Evolutionary conservation across 1,139 yeast genomes (phyloP), one percentile per base, ranked within the genome.

Genomic region (Pneumocystis sp.): DNA sequence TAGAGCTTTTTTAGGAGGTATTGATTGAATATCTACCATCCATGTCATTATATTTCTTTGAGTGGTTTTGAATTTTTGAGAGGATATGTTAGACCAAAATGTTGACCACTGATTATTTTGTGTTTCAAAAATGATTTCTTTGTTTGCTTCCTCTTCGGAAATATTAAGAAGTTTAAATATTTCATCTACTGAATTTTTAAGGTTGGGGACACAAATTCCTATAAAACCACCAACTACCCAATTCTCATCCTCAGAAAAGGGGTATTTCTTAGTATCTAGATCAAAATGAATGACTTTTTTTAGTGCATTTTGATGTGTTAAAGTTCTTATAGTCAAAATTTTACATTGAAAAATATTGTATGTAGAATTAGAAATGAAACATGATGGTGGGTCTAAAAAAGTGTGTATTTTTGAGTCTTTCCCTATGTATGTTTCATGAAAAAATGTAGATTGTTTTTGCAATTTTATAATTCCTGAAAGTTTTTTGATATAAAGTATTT

Each of bases 201-300:
- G 69, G 61, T 71, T 71, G 15, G 71, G 72, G 1, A 73, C 70
- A 60, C 71, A 70, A 12, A 71, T 65, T 12, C 73, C 73, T 35
- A 71, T 67, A n/a, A 73, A 70, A 15, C 73, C 73, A 35, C 73
- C 73, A 21, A 71, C 71, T 44, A 67, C 69, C 66, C 72, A 71
- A 39, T 69, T 70, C 34, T 69, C 70, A 37, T 70, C 72, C 4
- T 70, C 65, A 45, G 67, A 70, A n/a, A 70, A 66, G 1, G 72
- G 72, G 60, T 71, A 71, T n/a, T 67, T 60, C 5, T 70, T 67
- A 19, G 71, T 72, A 63, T 71, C 73, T 35, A 71, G 35, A 35
- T 68, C 70, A 62, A 71, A 67, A 60, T 71, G 72, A 34, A 69
- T 70, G 5, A 71, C 70, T 7, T 72, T 67, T 66, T 71, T 71